A percentile compares a stretch with the other conserved stretches of the same genome.
These are phyloP conservation scores for Knoxia roxburghii DNA, from an alignment of 257 asterid species.

Conservation along the genomic window DNA sequence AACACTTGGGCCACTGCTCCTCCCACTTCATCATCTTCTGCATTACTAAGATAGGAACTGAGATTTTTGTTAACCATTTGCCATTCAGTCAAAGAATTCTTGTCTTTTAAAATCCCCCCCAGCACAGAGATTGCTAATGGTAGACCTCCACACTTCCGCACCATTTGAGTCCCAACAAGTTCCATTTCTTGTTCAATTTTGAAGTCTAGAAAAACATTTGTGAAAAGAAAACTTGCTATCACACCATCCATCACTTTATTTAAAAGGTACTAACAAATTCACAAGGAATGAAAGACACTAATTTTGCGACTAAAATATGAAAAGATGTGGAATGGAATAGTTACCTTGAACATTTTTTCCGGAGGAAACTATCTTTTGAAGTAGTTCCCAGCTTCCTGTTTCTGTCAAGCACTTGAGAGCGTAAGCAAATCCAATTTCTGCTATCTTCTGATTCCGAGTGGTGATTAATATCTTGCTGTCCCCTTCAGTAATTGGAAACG, in stretches of 20 bases:
- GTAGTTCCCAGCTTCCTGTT: background rate
- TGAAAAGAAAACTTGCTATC: no score
- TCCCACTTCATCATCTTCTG: no score
- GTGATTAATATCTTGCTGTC: conserved; percentile 7
- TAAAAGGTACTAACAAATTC: no score
- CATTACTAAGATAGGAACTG: no score
- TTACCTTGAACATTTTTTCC: background rate
- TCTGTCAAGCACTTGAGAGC: background rate
- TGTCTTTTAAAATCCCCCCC: no score
- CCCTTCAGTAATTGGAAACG: background rate
- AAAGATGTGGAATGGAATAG: no score
- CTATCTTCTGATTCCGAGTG: background rate
- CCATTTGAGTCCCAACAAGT: conserved; percentile 11
- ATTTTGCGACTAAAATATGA: background rate
- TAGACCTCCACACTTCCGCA: conserved; percentile 12
- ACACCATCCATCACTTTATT: no score
- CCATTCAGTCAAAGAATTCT: no score
- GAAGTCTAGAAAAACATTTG: background rate
- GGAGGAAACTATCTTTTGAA: background rate
- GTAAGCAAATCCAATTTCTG: background rate
- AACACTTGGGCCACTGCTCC: no score
- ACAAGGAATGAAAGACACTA: no score
- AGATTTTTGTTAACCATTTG: no score
- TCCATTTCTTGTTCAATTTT: background rate
- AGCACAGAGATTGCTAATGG: no score